A percentile compares a stretch with the other conserved stretches of the same genome.
These are phyloP conservation scores for Coemansia sp. DNA, from an alignment of 192 early-diverging fungal genomes.

Conservation along the genomic window DNA sequence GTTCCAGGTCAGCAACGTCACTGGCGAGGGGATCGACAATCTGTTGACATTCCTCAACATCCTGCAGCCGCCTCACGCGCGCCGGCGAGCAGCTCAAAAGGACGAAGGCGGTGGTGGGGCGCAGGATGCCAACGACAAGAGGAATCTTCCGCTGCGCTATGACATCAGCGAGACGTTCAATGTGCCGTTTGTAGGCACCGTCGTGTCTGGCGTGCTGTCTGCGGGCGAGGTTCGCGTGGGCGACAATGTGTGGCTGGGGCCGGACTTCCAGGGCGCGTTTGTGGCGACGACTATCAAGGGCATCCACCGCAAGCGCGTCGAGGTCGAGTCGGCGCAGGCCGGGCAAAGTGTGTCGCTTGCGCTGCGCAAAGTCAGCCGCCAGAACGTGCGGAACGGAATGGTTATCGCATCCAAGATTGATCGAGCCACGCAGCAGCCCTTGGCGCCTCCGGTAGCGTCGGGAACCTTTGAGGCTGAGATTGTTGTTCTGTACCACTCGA, in stretches of 20 bases:
- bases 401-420: slow-evolving; percentile 33
- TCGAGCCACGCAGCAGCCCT: not conserved
- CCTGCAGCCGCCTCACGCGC: slow-evolving; percentile 53
- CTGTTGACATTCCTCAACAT: slow-evolving; percentile 85
- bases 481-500: slow-evolving; percentile 86
- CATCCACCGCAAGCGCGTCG: slow-evolving; percentile 86
- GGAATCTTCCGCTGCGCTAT: slow-evolving; percentile 62
- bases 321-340: slow-evolving; percentile 69
- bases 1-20: slow-evolving; percentile 93
- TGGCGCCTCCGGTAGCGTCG: slow-evolving; percentile 21
- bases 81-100: slow-evolving; percentile 1
- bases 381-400: slow-evolving; percentile 74
- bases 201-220: slow-evolving; percentile 78
- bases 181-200: slow-evolving; percentile 90
- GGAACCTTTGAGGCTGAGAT: slow-evolving; percentile 88
- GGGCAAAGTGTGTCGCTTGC: slow-evolving; percentile 86
- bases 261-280: slow-evolving; percentile 82
- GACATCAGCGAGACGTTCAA: slow-evolving; percentile 89
- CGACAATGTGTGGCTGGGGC: slow-evolving; percentile 80
- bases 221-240: slow-evolving; percentile 76
- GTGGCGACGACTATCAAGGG: slow-evolving; percentile 73
- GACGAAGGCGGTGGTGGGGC: not conserved
- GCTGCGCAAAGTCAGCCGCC: slow-evolving; percentile 78
- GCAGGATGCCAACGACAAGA: not conserved
- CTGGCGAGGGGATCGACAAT: slow-evolving; percentile 72